Percentiles rank a stretch among this genome's conserved stretches.
Evolutionary conservation across 768 basidiomycete species (phyloP).

Genomic region (Tricholoma bakamatsutake): DNA sequence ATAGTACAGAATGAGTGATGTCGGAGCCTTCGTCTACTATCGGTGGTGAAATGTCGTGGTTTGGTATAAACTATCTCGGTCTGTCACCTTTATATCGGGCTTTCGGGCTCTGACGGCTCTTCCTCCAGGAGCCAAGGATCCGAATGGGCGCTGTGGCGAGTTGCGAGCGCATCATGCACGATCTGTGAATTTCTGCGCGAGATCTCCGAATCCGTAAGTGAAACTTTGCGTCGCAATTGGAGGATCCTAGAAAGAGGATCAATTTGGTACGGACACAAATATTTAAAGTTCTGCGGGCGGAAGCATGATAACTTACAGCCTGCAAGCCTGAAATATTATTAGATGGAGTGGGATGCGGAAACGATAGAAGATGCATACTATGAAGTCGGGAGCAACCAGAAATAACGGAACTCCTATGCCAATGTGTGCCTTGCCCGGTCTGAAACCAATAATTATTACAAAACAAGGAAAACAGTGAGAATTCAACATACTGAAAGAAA

Average conservation of each 20-base stretch:
- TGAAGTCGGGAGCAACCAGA: conserved; percentile 30
- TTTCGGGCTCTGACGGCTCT: neutral
- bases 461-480: neutral
- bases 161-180: conserved; percentile 19
- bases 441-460: conserved; percentile 7
- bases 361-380: conserved; percentile 18
- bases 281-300: neutral
- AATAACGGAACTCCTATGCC: conserved; percentile 33
- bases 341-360: neutral
- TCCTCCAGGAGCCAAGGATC: conserved; percentile 13
- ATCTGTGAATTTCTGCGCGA: conserved; percentile 24
- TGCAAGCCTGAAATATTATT: conserved; percentile 24
- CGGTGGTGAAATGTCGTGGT: too few relatives aligned
- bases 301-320: conserved; percentile 20
- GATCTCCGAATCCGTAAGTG: conserved; percentile 28
- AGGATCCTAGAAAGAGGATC: conserved; percentile 25
- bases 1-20: too few relatives aligned
- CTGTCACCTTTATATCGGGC: neutral
- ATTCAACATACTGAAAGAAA: conserved; percentile 27
- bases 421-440: conserved; percentile 24
- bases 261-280: neutral
- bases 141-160: neutral
- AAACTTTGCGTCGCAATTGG: conserved; percentile 30
- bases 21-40: too few relatives aligned
- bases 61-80: neutral